These are phyloP conservation scores for Rhododendron ovatum DNA, from an alignment of 148 eudicot genomes.

Conservation along the genomic window DNA sequence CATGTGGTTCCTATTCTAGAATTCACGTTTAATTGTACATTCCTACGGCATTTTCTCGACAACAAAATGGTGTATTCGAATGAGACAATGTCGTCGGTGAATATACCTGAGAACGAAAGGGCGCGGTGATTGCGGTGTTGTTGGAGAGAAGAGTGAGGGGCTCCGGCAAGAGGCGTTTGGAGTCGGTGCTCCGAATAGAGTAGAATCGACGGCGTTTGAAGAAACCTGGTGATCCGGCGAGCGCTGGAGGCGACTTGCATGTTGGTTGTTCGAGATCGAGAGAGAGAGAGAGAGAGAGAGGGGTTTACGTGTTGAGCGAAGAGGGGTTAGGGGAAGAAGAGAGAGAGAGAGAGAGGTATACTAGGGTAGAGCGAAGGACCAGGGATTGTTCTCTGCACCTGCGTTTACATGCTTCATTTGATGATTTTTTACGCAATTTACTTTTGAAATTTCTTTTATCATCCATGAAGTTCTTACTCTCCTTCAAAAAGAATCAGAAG, in stretches of 20 bases:
- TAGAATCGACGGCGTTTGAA: constrained; percentile 12
- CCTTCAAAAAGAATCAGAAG: too few species aligned
- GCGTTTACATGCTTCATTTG: neutral
- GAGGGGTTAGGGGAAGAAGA: neutral
- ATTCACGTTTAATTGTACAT: neutral
- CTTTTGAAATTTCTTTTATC: too few species aligned
- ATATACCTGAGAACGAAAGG: constrained; percentile 16
- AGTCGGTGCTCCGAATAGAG: constrained; percentile 13
- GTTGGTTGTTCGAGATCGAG: neutral
- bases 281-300: neutral
- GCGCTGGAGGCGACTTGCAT: constrained; percentile 35
- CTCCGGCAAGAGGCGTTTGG: constrained; percentile 1
- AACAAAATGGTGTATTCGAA: neutral
- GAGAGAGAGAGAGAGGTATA: neutral
- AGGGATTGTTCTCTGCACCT: neutral
- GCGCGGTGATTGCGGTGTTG: constrained; percentile 16
- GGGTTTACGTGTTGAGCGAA: neutral
- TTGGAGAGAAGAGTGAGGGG: constrained; percentile 9
- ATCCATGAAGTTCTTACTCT: too few species aligned
- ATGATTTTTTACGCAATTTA: too few species aligned
- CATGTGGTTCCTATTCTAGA: neutral
- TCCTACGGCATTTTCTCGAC: neutral
- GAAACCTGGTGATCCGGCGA: constrained; percentile 34
- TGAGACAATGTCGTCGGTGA: neutral
- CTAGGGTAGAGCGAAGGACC: constrained; percentile 1